These are phyloP conservation scores for Claviceps sorghi DNA, from an alignment of 2,329 filamentous ascomycete species.

Conservation along the genomic window DNA sequence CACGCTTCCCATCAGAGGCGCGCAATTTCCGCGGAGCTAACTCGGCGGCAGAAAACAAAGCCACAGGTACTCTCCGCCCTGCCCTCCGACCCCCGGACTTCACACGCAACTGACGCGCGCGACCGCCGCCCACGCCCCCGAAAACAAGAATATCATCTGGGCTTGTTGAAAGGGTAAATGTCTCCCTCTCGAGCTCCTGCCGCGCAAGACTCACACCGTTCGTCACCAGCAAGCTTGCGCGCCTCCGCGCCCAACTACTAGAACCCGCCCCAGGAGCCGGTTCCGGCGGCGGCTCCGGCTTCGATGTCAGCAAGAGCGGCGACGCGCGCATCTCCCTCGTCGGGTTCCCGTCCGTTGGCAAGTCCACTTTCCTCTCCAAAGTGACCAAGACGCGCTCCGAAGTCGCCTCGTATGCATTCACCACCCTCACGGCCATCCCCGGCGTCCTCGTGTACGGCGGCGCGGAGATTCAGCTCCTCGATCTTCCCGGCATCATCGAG, in stretches of 20 bases:
- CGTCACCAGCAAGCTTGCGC: slow-evolving; percentile 68
- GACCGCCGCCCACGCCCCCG: not conserved
- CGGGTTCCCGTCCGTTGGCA: slow-evolving; percentile 96
- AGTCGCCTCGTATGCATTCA: slow-evolving; percentile 93
- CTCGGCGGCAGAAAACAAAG: slow-evolving; percentile 71
- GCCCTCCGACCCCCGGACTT: no score
- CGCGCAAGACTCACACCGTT: slow-evolving; percentile 44
- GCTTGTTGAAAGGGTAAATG: slow-evolving; percentile 81
- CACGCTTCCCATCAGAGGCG: not conserved
- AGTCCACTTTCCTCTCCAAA: slow-evolving; percentile 97
- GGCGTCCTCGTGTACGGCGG: slow-evolving; percentile 96
- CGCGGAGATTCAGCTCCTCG: slow-evolving; percentile 93
- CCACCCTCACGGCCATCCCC: slow-evolving; percentile 90
- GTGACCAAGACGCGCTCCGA: slow-evolving; percentile 97
- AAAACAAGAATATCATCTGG: slow-evolving; percentile 84
- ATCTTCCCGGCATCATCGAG: slow-evolving; percentile 96
- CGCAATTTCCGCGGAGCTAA: slow-evolving; percentile 12
- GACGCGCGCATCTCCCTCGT: slow-evolving; percentile 95
- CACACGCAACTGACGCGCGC: slow-evolving; percentile 7
- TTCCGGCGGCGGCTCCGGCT: slow-evolving; percentile 66
- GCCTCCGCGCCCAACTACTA: slow-evolving; percentile 82
- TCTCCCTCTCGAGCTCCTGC: not conserved
- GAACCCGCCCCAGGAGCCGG: slow-evolving; percentile 74
- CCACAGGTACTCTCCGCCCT: slow-evolving; percentile 56
- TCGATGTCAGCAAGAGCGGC: slow-evolving; percentile 89